phyloP scores from a whole-genome alignment of 108 stramenopile species.

The Skeletonema costatum region DNA sequence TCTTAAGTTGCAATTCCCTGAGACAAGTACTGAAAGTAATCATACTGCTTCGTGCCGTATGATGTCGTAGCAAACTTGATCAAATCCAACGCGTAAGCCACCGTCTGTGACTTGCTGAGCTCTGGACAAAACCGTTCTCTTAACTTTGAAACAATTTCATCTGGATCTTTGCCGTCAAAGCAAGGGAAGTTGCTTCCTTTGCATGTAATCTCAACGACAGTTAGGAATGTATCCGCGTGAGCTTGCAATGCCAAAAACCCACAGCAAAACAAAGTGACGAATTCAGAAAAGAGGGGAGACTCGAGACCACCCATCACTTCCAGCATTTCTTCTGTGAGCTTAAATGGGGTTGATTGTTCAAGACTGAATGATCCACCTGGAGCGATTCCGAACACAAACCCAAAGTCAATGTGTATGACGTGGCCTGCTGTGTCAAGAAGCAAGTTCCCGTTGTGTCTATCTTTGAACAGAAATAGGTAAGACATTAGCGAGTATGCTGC shows the following conservation, averaged over 20 bases:
- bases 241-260: constrained; percentile 97
- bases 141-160: constrained; percentile 75
- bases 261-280: constrained; percentile 94
- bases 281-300: constrained; percentile 92
- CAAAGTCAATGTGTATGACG: constrained; percentile 99
- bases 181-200: constrained; percentile 90
- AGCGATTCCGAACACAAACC: constrained; percentile 95
- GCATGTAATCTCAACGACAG: constrained; percentile 90
- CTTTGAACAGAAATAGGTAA: constrained; percentile 97
- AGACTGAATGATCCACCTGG: constrained; percentile 95
- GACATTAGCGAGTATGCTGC: constrained; percentile 97
- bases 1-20: constrained; percentile 84
- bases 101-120: constrained; percentile 84
- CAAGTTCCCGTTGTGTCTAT: constrained; percentile 97
- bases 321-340: constrained; percentile 96
- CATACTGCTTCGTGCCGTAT: constrained; percentile 93
- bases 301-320: constrained; percentile 93
- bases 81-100: constrained; percentile 86
- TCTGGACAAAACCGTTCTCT: constrained; percentile 84
- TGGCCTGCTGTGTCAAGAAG: constrained; percentile 96
- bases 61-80: constrained; percentile 85
- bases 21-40: constrained; percentile 92
- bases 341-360: constrained; percentile 95
- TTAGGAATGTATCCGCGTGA: constrained; percentile 83
- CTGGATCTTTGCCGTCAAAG: constrained; percentile 86